phyloP scores from a whole-genome alignment of 2,329 filamentous ascomycete genomes.

The Graphiopsis chlorocephala region DNA sequence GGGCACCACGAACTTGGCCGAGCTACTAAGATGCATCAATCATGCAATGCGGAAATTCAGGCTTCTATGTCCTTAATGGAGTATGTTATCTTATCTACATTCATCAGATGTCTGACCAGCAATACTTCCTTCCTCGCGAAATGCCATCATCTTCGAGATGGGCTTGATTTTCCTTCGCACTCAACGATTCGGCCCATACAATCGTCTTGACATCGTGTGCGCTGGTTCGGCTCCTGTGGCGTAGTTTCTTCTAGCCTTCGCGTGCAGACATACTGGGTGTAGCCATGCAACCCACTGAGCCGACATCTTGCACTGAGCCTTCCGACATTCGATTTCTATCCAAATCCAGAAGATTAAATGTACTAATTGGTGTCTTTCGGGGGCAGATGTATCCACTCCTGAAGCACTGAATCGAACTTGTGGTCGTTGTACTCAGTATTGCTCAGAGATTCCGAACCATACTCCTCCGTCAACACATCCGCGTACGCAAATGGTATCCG shows the following conservation, averaged over 20 bases:
- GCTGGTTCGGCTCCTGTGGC: background rate
- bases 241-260: background rate
- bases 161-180: background rate
- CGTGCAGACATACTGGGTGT: background rate
- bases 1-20: background rate
- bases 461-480: slow-evolving; percentile 54
- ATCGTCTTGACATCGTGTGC: background rate
- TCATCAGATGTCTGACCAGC: background rate
- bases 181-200: background rate
- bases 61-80: background rate
- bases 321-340: background rate
- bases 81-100: background rate
- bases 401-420: slow-evolving; percentile 36
- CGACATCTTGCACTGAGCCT: background rate
- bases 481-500: slow-evolving; percentile 58
- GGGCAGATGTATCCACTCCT: slow-evolving; percentile 30
- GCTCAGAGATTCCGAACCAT: slow-evolving; percentile 50
- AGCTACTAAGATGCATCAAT: background rate
- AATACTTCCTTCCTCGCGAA: background rate
- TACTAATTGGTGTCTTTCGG: background rate
- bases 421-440: slow-evolving; percentile 46
- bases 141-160: background rate
- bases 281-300: background rate
- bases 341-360: background rate
- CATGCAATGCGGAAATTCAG: background rate